Evolutionary conservation across 371 early-diverging fungal genomes (phyloP), one percentile per base, ranked within the genome.

Genomic region (Massospora cicadina): DNA sequence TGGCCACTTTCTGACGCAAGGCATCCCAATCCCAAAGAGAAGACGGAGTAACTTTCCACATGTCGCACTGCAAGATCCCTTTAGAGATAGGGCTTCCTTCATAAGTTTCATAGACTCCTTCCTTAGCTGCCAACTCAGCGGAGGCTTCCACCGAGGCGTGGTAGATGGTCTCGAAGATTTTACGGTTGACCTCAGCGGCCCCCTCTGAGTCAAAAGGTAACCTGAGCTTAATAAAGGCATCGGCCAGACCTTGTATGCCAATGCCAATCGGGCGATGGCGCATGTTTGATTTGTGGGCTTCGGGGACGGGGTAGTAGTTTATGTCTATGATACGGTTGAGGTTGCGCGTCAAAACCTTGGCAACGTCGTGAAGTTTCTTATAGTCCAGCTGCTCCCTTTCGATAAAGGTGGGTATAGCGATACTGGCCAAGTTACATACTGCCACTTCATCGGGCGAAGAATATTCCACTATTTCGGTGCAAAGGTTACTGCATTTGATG

Each of bases 211-310:
- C 99, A 70, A 98, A 99, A 0, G 99, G 92, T 73, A 86, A 80
- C 33, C 97, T 88, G 85, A 99, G 82, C 73, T 87, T 81, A 68
- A 95, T 86, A 74, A 99, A 99, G 1, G 95, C 87, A 79, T 99
- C 99, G 12, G 99, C 99, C 43, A 99, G 84, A 31, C 99, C 74
- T 70, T 99, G 99, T 1, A 99, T 98, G 63, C 99, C 99, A 29
- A 99, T 79, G 55, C 99, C 99, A 68, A 99, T 85, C 33, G 99
- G 99, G 33, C 99, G 86, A 74, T 98, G 93, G 65, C 90, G 88
- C 77, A 90, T 75, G 79, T 99, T 99, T 63, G 93, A 92, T 55
- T 68, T 75, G 33, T 81, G 74, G 2, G 98, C 90, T 77, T 97
- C 95, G 27, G 77, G 78, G 1, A 98, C 89, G 3, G 99, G 99